Conservation (phyloP, 306 rosid genomes). For the Quillaja saponaria region DNA sequence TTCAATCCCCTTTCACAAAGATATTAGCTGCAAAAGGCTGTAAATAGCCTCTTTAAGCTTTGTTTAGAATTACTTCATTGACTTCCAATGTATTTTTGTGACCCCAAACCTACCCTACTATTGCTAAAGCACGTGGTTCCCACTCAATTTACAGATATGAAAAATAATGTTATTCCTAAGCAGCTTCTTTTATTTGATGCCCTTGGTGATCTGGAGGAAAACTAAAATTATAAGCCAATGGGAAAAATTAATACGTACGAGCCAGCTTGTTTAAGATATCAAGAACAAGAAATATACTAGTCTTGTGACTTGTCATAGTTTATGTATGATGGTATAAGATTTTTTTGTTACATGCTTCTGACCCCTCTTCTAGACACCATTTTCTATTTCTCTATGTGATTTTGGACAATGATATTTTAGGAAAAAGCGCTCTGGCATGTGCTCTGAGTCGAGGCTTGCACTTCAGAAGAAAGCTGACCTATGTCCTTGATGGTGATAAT, state of each 20-base stretch:
- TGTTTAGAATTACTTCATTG: too few species aligned
- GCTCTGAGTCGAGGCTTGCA: constrained; percentile 81
- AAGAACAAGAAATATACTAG: too few species aligned
- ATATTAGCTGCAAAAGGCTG: too few species aligned
- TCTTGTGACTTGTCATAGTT: too few species aligned
- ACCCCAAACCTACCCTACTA: constrained; percentile 7
- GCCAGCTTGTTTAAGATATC: constrained; percentile 19
- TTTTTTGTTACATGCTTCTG: constrained; percentile 5
- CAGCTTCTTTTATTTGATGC: constrained; percentile 19
- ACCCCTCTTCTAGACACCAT: constrained; percentile 6
- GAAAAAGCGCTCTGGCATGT: constrained; percentile 96
- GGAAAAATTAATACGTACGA: constrained; percentile 20
- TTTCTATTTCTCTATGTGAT: constrained; percentile 25
- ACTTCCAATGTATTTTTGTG: too few species aligned
- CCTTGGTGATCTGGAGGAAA: constrained; percentile 13
- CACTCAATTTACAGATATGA: constrained; percentile 9
- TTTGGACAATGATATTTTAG: constrained; percentile 45
- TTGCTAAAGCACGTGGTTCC: neutral
- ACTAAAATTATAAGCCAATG: constrained; percentile 11
- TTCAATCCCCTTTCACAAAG: too few species aligned
- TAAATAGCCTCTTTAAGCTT: too few species aligned
- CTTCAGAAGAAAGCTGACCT: constrained; percentile 69
- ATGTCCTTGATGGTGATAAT: constrained; percentile 95
- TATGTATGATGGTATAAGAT: neutral
- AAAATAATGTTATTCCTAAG: neutral